Evolutionary conservation across 768 basidiomycete species (phyloP).

Genomic region (Cystobasidium tubakii): DNA sequence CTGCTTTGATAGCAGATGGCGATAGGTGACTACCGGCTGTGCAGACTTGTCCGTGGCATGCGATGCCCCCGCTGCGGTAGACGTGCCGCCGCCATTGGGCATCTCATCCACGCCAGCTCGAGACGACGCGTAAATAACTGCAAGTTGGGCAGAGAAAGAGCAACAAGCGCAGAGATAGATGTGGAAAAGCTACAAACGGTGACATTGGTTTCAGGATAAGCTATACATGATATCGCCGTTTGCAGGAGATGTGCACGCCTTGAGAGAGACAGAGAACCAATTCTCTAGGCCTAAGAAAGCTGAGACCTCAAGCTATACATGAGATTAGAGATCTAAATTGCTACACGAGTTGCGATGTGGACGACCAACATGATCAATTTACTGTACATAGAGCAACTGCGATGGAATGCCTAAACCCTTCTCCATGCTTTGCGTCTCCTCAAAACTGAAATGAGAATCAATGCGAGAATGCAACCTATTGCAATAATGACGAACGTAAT

Average conservation of each 20-base stretch:
- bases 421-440: conserved; percentile 16
- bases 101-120: conserved; percentile 12
- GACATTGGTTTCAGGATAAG: no score
- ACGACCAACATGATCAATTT: neutral
- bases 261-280: no score
- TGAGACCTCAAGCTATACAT: no score
- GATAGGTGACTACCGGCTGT: conserved; percentile 62
- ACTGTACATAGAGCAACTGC: no score
- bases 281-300: no score
- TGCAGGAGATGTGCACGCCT: no score
- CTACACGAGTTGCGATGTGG: no score
- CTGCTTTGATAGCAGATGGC: conserved; percentile 62
- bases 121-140: neutral
- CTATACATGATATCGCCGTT: no score
- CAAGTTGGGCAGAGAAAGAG: neutral
- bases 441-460: neutral
- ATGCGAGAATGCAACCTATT: conserved; percentile 7
- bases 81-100: neutral
- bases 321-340: no score
- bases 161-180: neutral
- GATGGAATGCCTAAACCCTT: conserved; percentile 1
- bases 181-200: neutral
- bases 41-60: neutral
- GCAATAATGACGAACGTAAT: conserved; percentile 13
- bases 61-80: neutral